Evolutionary conservation across 805 yeast species (phyloP), one percentile per base, ranked within the genome.

Genomic region (Monosporozyma aquatica): DNA sequence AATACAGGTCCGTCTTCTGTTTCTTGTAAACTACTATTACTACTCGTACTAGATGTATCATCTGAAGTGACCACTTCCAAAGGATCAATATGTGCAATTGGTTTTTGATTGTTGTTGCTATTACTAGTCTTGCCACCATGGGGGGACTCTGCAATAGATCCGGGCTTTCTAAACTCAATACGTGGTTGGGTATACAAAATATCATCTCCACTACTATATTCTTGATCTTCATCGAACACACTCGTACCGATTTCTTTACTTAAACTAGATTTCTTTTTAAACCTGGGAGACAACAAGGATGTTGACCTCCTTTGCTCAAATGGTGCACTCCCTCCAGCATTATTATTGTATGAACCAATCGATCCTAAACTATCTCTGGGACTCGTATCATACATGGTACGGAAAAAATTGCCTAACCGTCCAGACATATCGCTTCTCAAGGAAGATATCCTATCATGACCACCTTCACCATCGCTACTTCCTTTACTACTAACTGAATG

Each of bases 361-460:
- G 61, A 58, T 20, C 50, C 48, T 24, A 49, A 49, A 38, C 60
- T 53, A 36, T 49, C 59, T 20, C 59, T 47, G 4, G 59, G 56
- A 9, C 54, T 52, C 6, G 52, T 55, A 1, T 57, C 49, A 39
- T 48, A 51, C 14, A 53, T 48, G 5, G 52, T 47, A 1, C 58
- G 58, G 14, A 48, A 46, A 11, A 37, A 30, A 20, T 27, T 37
- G 20, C 39, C 18, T 14, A 26, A 27, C 5, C 17, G 29, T 13
- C 17, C 18, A 13, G 36, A 26, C 3, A 26, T 8, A 8, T 41
- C 42, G 17, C 38, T 43, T 17, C 23, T 43, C 26, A 27, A 13
- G 8, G 42, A 32, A 5, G 43, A 36, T 17, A 37, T 18, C n/a
- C 27, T 30, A 8, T 32, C 21, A 15, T 25, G 5, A 11, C 33